Conservation (phyloP, 129 eudicot species). For the Silybum marianum region DNA sequence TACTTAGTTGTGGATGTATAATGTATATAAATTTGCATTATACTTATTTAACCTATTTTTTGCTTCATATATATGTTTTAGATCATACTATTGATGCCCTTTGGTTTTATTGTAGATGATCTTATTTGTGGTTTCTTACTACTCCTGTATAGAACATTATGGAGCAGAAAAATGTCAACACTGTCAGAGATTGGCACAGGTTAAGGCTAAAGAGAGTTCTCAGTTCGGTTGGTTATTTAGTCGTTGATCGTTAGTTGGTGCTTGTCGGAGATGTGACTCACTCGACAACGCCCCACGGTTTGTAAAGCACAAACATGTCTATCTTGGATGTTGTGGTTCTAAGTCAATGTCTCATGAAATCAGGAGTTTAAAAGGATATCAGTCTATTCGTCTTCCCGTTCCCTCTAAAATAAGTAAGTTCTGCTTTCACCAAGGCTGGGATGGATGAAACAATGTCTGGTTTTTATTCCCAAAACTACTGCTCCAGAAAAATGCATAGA, state of each 20-base stretch:
- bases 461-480: conserved; percentile 52
- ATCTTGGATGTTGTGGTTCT: conserved; percentile 75
- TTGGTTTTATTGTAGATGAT: too few species aligned
- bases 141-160: too few species aligned
- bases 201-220: too few species aligned
- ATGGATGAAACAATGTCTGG: conserved; percentile 69
- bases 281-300: conserved; percentile 87
- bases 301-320: conserved; percentile 94
- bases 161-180: too few species aligned
- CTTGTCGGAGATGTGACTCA: conserved; percentile 88
- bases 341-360: conserved; percentile 67
- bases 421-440: conserved; percentile 65
- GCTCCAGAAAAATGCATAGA: conserved; percentile 48
- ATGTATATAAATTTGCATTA: too few species aligned
- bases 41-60: too few species aligned
- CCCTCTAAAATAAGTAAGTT: conserved; percentile 58
- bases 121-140: too few species aligned
- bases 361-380: conserved; percentile 61
- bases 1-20: too few species aligned
- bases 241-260: conserved; percentile 55
- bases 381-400: conserved; percentile 60
- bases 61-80: too few species aligned
- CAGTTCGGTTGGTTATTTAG: too few species aligned
- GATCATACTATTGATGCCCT: too few species aligned
- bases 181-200: too few species aligned